Evolutionary conservation across 345 rosid genomes (phyloP), one percentile per base, ranked within the genome.

Genomic region (Conringia planisiliqua): DNA sequence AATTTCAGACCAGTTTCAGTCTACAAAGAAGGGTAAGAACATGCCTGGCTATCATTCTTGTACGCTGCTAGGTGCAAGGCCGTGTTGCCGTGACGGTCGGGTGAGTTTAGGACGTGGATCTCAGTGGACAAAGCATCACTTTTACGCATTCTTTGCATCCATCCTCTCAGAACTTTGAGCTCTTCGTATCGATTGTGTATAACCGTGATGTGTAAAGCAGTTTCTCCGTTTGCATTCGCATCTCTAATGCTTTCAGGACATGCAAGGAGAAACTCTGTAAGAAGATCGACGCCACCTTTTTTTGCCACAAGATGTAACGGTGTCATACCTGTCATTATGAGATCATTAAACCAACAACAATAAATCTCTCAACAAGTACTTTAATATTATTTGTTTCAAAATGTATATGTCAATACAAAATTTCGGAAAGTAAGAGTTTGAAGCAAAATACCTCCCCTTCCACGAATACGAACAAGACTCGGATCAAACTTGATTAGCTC

Each of bases 291-390:
- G 0, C 26, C 10, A 6, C 51, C 73, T 7, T 10, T 10, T 2
- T 40, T 47, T 5, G 16, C 74, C 7, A 44, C 75, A n/a, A 48
- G 47, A 66, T 81, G 80, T 18, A 74, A 11, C 2, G 82, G 79
- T 11, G 72, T 68, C 52, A 68, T 16, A 17, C 62, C 62, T 52
- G 38, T 14, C 10, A 16, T 13, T 13, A 13, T 42, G 46, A 42
- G 7, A 42, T 42, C 4, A 12, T 42, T 42, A 8, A 42, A 14
- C 5, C 44, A 42, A 42, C 16, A 42, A 14, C 46, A 12, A 42
- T 6, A 40, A 42, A 13, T 35, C 10, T 35, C 38, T 35, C 38
- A 35, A 7, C 17, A 46, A 16, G 24, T 17, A 46, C 18, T 9
- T 46, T 46, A 16, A 16, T 17, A n/a, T 56, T 12, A 35, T 14